Evolutionary conservation across 1,284 basidiomycete species (phyloP).

Genomic region (Cystobasidium slooffiae): DNA sequence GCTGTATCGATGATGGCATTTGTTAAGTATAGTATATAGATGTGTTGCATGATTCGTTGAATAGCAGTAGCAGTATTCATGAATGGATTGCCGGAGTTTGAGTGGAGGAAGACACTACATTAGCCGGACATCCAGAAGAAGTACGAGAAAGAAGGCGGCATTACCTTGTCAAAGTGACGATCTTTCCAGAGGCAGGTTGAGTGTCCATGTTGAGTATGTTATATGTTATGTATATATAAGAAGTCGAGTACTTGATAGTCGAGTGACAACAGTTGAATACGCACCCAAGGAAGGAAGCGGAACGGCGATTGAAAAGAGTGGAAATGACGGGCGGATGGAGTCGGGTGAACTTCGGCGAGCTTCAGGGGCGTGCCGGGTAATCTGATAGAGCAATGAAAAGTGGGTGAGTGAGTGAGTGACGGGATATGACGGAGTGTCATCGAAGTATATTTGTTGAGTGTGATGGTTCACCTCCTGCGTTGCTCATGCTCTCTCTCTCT

Average conservation of each 20-base stretch:
- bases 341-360: neutral
- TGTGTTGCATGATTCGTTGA: neutral
- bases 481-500: no score
- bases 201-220: constrained; percentile 29
- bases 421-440: no score
- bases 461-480: no score
- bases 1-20: no score
- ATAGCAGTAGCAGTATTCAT: neutral
- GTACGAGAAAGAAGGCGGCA: neutral
- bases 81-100: neutral
- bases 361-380: no score
- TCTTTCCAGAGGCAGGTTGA: constrained; percentile 32
- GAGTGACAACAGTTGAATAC: neutral
- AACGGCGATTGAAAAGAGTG: neutral
- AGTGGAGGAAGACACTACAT: neutral
- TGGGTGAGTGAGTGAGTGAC: no score
- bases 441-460: no score
- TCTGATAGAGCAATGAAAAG: no score
- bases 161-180: constrained; percentile 40
- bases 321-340: neutral
- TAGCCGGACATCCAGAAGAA: neutral
- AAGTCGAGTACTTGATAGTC: neutral
- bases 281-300: constrained; percentile 8
- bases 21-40: no score
- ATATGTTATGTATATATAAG: neutral